These are phyloP conservation scores for Rosa chinensis DNA, from an alignment of 306 rosid species.

Conservation along the genomic window DNA sequence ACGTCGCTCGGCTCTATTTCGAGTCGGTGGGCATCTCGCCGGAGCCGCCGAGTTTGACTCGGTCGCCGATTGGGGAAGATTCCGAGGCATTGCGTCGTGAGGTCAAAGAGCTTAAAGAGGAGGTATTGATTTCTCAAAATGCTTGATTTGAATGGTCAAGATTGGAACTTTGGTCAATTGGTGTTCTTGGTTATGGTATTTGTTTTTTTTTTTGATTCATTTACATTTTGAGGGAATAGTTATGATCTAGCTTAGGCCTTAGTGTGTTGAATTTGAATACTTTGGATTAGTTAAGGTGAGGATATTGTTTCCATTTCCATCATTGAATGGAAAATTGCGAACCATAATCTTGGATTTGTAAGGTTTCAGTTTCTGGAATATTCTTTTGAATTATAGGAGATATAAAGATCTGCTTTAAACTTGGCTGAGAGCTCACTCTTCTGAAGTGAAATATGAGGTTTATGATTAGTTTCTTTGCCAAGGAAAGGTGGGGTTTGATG, in stretches of 20 bases:
- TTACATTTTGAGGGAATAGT: neutral
- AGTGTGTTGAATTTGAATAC: neutral
- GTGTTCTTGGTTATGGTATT: neutral
- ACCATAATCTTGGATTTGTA: neutral
- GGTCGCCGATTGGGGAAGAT: slow-evolving; percentile 32
- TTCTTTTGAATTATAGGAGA: neutral
- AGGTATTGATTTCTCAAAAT: slow-evolving; percentile 46
- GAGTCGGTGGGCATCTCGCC: slow-evolving; percentile 43
- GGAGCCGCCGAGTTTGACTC: slow-evolving; percentile 29
- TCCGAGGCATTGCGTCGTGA: slow-evolving; percentile 54
- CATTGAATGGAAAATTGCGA: too few relatives aligned
- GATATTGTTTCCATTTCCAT: neutral
- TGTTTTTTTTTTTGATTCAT: neutral
- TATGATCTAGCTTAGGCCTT: neutral
- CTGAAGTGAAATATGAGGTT: neutral
- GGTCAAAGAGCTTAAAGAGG: slow-evolving; percentile 48
- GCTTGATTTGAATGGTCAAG: neutral
- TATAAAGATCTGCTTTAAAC: neutral
- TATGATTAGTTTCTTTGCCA: neutral
- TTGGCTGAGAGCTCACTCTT: neutral
- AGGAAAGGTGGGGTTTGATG: neutral
- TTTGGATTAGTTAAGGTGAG: neutral
- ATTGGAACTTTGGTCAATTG: neutral
- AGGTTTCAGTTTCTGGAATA: neutral
- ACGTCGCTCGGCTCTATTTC: slow-evolving; percentile 75